These are phyloP conservation scores for Gymnopus androsaceus DNA, from an alignment of 1,284 basidiomycete genomes.

Conservation along the genomic window DNA sequence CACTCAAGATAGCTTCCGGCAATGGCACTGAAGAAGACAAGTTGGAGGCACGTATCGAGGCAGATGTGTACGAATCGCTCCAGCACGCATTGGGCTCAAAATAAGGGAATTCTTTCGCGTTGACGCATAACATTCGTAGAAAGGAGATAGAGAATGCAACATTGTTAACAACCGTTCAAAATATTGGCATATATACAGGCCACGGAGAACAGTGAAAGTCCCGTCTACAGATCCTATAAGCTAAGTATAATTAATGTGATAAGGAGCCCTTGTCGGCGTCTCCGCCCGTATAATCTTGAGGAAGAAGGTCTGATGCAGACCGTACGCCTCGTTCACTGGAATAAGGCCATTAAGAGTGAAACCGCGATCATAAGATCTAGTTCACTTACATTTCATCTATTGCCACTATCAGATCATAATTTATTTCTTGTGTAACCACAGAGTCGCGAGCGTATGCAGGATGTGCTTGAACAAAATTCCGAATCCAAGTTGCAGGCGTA, in stretches of 20 bases:
- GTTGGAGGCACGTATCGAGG: slow-evolving; percentile 92
- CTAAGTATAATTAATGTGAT: slow-evolving; percentile 25
- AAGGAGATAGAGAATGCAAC: background rate
- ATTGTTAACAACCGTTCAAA: background rate
- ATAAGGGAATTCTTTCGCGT: slow-evolving; percentile 2
- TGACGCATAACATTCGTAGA: background rate
- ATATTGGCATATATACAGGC: background rate
- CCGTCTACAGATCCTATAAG: slow-evolving; percentile 2
- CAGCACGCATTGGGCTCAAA: slow-evolving; percentile 66
- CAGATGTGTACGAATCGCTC: slow-evolving; percentile 94
- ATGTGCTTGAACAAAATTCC: slow-evolving; percentile 88
- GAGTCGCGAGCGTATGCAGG: slow-evolving; percentile 92
- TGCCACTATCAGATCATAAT: slow-evolving; percentile 90
- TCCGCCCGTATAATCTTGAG: slow-evolving; percentile 55
- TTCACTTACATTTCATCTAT: slow-evolving; percentile 86
- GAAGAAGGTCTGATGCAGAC: slow-evolving; percentile 64
- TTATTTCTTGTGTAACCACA: slow-evolving; percentile 87
- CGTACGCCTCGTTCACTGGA: slow-evolving; percentile 74
- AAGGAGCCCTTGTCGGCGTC: slow-evolving; percentile 45
- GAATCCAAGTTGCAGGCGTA: slow-evolving; percentile 93
- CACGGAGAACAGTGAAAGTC: background rate
- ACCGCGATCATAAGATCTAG: background rate
- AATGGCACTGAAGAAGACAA: slow-evolving; percentile 92
- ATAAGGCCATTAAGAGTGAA: slow-evolving; percentile 11
- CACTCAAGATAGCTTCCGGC: slow-evolving; percentile 79